Evolutionary conservation across 768 basidiomycete species (phyloP).

Genomic region (Pulveroboletus sp.): DNA sequence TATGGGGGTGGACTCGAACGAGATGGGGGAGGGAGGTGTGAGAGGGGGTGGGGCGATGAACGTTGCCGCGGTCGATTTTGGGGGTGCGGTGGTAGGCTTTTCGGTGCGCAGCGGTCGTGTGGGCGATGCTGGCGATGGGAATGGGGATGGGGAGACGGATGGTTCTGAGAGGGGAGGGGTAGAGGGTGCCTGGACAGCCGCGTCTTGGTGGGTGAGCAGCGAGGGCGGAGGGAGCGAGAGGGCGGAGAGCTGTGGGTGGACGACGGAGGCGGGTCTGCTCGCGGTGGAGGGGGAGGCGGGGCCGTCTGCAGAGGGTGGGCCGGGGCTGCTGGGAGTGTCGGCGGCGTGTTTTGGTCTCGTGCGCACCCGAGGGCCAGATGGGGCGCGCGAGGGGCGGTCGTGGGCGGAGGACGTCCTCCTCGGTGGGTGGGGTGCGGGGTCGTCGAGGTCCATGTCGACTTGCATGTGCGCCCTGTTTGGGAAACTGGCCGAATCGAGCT

Average conservation of each 20-base stretch:
- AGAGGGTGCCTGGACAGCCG: conserved; percentile 11
- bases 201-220: conserved; percentile 3
- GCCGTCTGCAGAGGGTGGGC: background rate
- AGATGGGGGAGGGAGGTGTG: conserved; percentile 45
- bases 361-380: conserved; percentile 14
- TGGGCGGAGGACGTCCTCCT: conserved; percentile 9
- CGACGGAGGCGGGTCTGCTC: background rate
- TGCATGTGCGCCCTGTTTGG: too few species aligned
- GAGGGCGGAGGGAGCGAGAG: too few species aligned
- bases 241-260: background rate
- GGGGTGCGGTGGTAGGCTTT: background rate
- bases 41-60: conserved; percentile 32
- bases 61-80: conserved; percentile 17
- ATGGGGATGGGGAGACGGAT: background rate
- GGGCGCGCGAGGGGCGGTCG: conserved; percentile 23
- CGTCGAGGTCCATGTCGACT: conserved; percentile 18
- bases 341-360: conserved; percentile 10
- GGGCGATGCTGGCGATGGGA: background rate
- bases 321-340: background rate
- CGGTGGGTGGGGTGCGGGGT: background rate
- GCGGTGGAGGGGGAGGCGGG: background rate
- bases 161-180: too few species aligned
- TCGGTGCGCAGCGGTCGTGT: too few species aligned
- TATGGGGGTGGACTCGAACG: conserved; percentile 54
- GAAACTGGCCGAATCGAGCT: background rate